phyloP scores from a whole-genome alignment of 306 rosid species.

The Rosa rugosa region DNA sequence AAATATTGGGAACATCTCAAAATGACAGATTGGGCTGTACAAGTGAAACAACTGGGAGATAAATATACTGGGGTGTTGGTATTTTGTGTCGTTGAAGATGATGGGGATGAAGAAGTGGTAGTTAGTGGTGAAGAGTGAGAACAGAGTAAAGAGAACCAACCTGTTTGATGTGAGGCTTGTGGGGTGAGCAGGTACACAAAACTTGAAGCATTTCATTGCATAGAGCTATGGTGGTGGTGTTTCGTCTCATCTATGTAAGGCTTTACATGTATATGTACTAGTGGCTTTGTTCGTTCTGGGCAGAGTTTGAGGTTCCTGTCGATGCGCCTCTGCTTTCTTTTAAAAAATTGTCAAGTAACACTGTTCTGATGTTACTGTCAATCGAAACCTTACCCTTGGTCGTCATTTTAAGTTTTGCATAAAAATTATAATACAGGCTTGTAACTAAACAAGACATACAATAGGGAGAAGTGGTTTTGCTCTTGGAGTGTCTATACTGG shows the following conservation, averaged over 20 bases:
- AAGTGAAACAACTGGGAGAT: slow-evolving; percentile 34
- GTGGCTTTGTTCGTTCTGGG: neutral
- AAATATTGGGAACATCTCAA: slow-evolving; percentile 33
- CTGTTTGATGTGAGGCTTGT: slow-evolving; percentile 25
- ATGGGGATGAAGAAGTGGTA: slow-evolving; percentile 1
- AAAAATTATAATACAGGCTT: too few relatives aligned
- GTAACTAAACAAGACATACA: too few relatives aligned
- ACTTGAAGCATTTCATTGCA: slow-evolving; percentile 46
- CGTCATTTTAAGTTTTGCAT: too few relatives aligned
- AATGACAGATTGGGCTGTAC: slow-evolving; percentile 48
- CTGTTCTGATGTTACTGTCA: too few relatives aligned
- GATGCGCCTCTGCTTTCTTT: too few relatives aligned
- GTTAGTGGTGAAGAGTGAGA: slow-evolving; percentile 14
- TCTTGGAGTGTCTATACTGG: too few relatives aligned
- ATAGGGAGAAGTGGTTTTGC: too few relatives aligned
- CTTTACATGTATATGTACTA: neutral
- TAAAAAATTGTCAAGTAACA: too few relatives aligned
- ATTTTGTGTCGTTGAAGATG: slow-evolving; percentile 13
- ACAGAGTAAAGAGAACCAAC: slow-evolving; percentile 28
- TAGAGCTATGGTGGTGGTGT: neutral
- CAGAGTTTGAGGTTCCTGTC: neutral
- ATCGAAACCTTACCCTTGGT: too few relatives aligned
- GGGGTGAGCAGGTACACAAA: slow-evolving; percentile 28
- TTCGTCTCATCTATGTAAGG: slow-evolving; percentile 20
- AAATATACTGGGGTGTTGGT: slow-evolving; percentile 21